Base-by-base conservation (phyloP, 495 filamentous ascomycete species). In the Talaromyces liani region DNA sequence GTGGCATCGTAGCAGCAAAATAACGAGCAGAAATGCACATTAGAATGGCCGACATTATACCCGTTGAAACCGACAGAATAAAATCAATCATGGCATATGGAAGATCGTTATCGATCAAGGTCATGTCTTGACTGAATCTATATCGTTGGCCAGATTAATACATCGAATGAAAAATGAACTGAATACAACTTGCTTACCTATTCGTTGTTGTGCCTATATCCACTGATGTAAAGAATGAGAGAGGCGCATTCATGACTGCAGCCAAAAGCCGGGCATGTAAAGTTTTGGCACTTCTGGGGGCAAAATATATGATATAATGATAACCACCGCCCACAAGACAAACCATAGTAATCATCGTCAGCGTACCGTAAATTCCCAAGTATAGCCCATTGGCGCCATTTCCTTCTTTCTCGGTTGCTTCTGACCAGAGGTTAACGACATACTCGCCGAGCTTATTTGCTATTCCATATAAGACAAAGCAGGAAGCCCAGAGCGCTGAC, bases 81-180 rank as follows among this genome's bases (percentile, higher is more conserved):
- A 57, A 63, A 12, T 63, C 55, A 18, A 63, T 53, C 16, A 67
- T 55, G 16, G 60, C 75, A 22, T 78, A 68, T 6, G 80, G 83
- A 27, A 77, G 76, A 36, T 83, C 77, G 69, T 79, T 85, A 67
- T 88, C 85, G 18, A 88, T 80, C 5, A 87, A 76, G 49, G 80
- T 75, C 47, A 88, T 75, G 60, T 87, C 85, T 67, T 87, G 84
- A 67, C 81, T 62, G 31, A 62, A 62, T 34, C 60, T 62, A n/a
- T 34, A 45, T 20, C 27, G 29, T 41, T 49, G 18, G n/a, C 45
- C 16, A 12, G 4, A 1, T 49, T 49, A 49, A 4, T 6, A 41
- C 14, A 14, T 9, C 14, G 36, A 41, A 16, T 6, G 14, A 41
- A 41, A 5, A n/a, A 41, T 36, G 12, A 10, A 41, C 14, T 1